Base-by-base conservation (phyloP, 345 rosid genomes). In the Moricandia arvensis region DNA sequence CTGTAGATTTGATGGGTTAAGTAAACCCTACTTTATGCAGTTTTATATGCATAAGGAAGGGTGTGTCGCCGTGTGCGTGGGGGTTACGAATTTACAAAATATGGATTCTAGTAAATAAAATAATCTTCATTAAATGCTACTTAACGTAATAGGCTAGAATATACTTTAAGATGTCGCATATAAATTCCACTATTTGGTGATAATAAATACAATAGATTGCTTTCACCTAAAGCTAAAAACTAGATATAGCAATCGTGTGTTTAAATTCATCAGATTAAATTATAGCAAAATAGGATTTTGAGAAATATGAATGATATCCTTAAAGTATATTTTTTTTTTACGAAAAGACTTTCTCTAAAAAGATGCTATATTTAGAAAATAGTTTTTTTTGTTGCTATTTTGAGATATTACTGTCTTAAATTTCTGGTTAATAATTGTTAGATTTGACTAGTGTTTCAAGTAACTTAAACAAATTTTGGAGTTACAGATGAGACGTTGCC, bases 401-500 rank as follows among this genome's bases (percentile, higher is more conserved):
- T 31, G 11, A 26, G 31, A 45, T 47, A 47, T 47, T 47, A 47
- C 17, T 47, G 18, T 47, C 53, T 47, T n/a, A 47, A 47, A 47
- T 5, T n/a, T 16, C 53, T n/a, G 4, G 18, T 72, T 63, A 26
- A 54, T 54, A 54, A 11, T 73, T 63, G 38, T 54, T 8, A 17
- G 70, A 53, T 73, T 53, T 73, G 53, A 73, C 70, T 24, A 17
- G 59, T 47, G 31, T 18, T 61, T 47, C 49, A 49, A 26, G 37
- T 34, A 63, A 41, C 4, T 31, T 38, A 65, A 15, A 33, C 33
- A 29, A 17, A 2, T 11, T 10, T 38, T 17, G 71, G 34, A 45
- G 71, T 67, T 47, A 34, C 68, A 49, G 53, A 59, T 55, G 35
- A 47, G 73, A 68, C 79, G 41, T 60, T 41, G 12, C 59, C 72